phyloP scores from a whole-genome alignment of 2,329 filamentous ascomycete genomes.

The Metarhizium humberi region DNA sequence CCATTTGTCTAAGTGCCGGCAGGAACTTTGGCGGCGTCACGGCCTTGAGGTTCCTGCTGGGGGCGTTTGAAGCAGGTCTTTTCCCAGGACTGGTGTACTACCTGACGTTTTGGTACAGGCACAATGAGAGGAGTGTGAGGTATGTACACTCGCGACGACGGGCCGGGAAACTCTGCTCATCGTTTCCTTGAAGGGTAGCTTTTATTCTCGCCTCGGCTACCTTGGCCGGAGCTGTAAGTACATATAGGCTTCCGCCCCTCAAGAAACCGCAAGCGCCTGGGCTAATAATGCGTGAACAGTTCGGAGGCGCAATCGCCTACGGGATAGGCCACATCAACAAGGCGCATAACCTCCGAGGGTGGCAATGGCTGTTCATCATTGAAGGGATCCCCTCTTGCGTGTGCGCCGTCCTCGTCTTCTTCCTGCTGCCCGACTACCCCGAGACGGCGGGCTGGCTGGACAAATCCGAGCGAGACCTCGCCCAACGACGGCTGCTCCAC shows the following conservation, averaged over 20 bases:
- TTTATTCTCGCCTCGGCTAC: constrained; percentile 62
- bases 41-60: constrained; percentile 58
- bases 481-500: constrained; percentile 30
- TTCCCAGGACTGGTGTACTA: constrained; percentile 54
- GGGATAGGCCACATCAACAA: constrained; percentile 64
- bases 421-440: constrained; percentile 60
- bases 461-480: constrained; percentile 48
- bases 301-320: constrained; percentile 64
- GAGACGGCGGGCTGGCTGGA: constrained; percentile 55
- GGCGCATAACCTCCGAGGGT: constrained; percentile 50
- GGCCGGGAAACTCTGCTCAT: too few relatives aligned
- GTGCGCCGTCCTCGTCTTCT: constrained; percentile 52
- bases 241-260: too few relatives aligned
- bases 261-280: too few relatives aligned
- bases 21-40: constrained; percentile 54
- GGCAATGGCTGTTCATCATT: constrained; percentile 58
- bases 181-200: constrained; percentile 39
- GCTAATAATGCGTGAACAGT: constrained; percentile 20
- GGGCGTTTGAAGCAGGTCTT: constrained; percentile 55
- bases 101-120: constrained; percentile 66
- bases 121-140: constrained; percentile 58
- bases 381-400: constrained; percentile 58
- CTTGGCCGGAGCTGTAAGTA: constrained; percentile 50
- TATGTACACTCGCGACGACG: constrained; percentile 9
- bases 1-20: constrained; percentile 56